Evolutionary conservation across 352 stramenopile genomes (phyloP).

Genomic region (Blastocystis sp.): DNA sequence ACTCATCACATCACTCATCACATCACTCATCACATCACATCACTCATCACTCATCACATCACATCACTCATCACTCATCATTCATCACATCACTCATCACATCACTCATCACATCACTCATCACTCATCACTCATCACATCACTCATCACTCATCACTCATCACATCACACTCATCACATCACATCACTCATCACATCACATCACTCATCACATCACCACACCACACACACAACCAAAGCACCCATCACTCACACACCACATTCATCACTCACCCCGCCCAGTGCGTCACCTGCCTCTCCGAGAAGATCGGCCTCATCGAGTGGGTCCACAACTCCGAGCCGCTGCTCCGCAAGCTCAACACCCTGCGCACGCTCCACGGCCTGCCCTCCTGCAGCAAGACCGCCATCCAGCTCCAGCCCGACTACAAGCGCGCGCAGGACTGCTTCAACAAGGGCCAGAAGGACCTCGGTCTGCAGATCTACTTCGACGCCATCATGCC

Average conservation of each 20-base stretch:
- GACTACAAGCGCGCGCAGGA: conserved; percentile 16
- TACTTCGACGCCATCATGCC: conserved; percentile 79
- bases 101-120: no score
- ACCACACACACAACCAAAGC: no score
- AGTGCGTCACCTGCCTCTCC: conserved; percentile 90
- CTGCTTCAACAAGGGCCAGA: not conserved
- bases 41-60: no score
- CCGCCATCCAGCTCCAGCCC: not conserved
- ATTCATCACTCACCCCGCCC: not conserved
- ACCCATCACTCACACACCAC: not conserved
- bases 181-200: not conserved
- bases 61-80: no score
- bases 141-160: not conserved
- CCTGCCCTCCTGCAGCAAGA: not conserved
- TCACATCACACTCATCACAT: not conserved
- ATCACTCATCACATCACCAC: not conserved
- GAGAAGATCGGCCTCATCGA: conserved; percentile 98
- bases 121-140: no score
- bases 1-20: no score
- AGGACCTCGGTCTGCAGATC: conserved; percentile 78
- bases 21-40: no score
- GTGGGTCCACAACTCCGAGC: conserved; percentile 95
- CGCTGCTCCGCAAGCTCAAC: conserved; percentile 74
- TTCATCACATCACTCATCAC: no score
- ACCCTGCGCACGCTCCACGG: not conserved